These are phyloP conservation scores for Suillus decipiens DNA, from an alignment of 768 basidiomycete genomes.

Conservation along the genomic window DNA sequence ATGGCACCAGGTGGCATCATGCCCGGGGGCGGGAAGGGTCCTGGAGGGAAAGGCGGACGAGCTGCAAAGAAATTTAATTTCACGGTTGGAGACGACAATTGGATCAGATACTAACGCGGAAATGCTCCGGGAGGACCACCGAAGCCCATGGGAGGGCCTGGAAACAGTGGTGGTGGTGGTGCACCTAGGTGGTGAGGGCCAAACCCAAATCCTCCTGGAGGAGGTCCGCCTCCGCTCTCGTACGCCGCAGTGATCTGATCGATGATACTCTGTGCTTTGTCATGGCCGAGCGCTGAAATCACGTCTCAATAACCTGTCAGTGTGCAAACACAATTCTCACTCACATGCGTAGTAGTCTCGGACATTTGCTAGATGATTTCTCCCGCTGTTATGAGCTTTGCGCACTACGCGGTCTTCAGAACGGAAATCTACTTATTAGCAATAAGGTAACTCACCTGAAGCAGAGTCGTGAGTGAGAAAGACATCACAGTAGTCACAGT, in stretches of 20 bases:
- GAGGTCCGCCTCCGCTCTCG: conserved; percentile 82
- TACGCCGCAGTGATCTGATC: conserved; percentile 97
- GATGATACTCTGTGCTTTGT: conserved; percentile 97
- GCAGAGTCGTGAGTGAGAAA: conserved; percentile 94
- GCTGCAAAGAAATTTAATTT: conserved; percentile 35
- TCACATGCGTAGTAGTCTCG: conserved; percentile 95
- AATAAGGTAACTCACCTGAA: conserved; percentile 59
- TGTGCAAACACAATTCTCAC: conserved; percentile 23
- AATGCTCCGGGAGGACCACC: conserved; percentile 44
- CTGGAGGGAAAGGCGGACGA: conserved; percentile 74
- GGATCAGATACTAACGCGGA: conserved; percentile 18
- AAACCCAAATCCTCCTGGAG: conserved; percentile 86
- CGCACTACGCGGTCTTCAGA: conserved; percentile 59
- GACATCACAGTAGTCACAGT: conserved; percentile 93
- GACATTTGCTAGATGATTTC: conserved; percentile 96
- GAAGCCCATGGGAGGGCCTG: conserved; percentile 56
- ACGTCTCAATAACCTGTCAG: conserved; percentile 13
- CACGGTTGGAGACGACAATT: not conserved
- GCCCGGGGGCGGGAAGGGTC: conserved; percentile 46
- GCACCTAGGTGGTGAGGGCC: conserved; percentile 76
- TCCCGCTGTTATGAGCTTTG: conserved; percentile 97
- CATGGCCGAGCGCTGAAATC: conserved; percentile 76
- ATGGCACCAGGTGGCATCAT: conserved; percentile 60
- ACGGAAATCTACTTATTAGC: conserved; percentile 4
- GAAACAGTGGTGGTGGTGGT: conserved; percentile 51